Percentiles rank a stretch among this genome's conserved stretches.
phyloP scores from a whole-genome alignment of 176 grass and related monocot genomes.

The Carex littledalei region DNA sequence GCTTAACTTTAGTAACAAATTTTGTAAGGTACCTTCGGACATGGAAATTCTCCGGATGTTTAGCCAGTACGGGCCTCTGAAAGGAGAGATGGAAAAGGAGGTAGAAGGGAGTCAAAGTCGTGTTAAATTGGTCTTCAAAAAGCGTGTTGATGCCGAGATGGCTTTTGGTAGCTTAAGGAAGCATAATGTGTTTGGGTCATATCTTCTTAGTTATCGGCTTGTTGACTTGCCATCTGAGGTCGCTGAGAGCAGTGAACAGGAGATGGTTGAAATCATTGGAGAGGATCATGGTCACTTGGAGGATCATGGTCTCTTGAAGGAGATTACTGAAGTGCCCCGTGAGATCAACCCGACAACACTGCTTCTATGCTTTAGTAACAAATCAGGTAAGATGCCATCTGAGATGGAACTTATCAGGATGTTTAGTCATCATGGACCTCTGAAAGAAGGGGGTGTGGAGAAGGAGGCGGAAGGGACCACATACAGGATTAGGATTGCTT shows the following conservation, averaged over 20 bases:
- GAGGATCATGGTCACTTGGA: not conserved
- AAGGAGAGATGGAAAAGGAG: conserved; percentile 52
- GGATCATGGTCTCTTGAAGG: not conserved
- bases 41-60: conserved; percentile 52
- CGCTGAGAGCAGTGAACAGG: not conserved
- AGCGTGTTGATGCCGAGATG: conserved; percentile 56
- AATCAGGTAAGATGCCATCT: conserved; percentile 48
- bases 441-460: conserved; percentile 41
- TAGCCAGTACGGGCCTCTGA: conserved; percentile 54
- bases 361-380: conserved; percentile 11
- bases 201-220: conserved; percentile 56
- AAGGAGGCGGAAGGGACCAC: conserved; percentile 43
- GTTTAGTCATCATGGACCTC: conserved; percentile 59
- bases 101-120: conserved; percentile 36
- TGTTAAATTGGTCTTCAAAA: conserved; percentile 67
- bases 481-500: conserved; percentile 45
- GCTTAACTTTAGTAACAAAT: conserved; percentile 40
- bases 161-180: conserved; percentile 55
- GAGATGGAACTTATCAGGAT: conserved; percentile 51
- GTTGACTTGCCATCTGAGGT: conserved; percentile 31
- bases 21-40: conserved; percentile 53
- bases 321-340: not conserved
- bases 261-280: not conserved
- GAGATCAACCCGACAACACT: conserved; percentile 1
- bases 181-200: conserved; percentile 57